Base-by-base conservation (phyloP, 768 basidiomycete genomes). In the Lactarius pseudohatsudake region DNA sequence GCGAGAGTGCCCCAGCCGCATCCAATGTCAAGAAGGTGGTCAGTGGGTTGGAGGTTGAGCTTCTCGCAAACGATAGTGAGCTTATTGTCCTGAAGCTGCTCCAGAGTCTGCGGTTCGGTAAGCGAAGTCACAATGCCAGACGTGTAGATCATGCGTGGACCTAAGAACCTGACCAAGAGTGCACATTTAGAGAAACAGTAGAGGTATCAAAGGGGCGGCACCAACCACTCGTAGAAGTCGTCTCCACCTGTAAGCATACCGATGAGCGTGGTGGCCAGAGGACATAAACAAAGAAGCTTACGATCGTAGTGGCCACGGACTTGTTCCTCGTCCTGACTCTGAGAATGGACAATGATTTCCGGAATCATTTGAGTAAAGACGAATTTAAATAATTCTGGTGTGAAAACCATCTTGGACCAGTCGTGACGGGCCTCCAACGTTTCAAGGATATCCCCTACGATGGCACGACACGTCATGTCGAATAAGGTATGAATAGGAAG, bases 21-120 rank as follows among this genome's bases (percentile, higher is more conserved):
- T 13, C 92, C 92, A 64, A 94, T 87, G 69, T 94, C 92, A 20
- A 94, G 86, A 2, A 93, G 80, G 77, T 84, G 86, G 78, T 99
- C 97, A 0, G 81, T 83, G n/a, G 92, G 86, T 72, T 96, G 81
- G 34, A 99, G 85, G 76, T 91, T 83, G 62, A 99, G 86, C 78
- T 98, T 99, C 73, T 89, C 91, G 79, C 97, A 98, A 22, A 99
- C 96, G 66, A 97, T 79, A 18, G 90, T 88, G 62, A 99, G 88
- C 77, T 99, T 98, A 84, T 98, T 99, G 77, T 98, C 96, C 81
- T 99, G 97, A 11, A 99, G 86, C 71, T 94, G 83, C 76, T 98
- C 96, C 57, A 99, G 84, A 15, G 93, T 87, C 76, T 98, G 90
- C 69, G 88, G 81, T 50, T 81, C 79, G 70, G 85, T 84, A 66